A percentile compares a stretch with the other conserved stretches of the same genome.
These are phyloP conservation scores for Pleurotus ostreatus DNA, from an alignment of 768 basidiomycete genomes.

Conservation along the genomic window DNA sequence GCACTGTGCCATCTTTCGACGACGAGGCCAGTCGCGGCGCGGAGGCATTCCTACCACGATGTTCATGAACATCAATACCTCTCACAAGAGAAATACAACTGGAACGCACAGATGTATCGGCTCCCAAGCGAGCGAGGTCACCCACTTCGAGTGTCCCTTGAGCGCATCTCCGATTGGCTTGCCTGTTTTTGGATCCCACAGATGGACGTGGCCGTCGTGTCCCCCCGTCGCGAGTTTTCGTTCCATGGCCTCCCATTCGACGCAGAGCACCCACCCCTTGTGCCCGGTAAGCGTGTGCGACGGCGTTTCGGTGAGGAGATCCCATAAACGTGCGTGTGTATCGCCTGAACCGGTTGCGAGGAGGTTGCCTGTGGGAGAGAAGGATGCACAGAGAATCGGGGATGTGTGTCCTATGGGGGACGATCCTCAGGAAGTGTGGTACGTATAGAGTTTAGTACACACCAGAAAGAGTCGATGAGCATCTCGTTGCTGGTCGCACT, in stretches of 20 bases:
- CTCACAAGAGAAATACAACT: background rate
- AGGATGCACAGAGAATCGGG: constrained; percentile 91
- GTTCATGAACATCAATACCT: background rate
- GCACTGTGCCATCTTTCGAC: constrained; percentile 93
- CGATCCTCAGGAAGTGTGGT: background rate
- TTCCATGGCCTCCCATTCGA: constrained; percentile 96
- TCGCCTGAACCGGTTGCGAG: constrained; percentile 97
- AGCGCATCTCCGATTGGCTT: constrained; percentile 85
- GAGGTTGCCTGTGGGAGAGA: constrained; percentile 88
- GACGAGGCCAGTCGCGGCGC: constrained; percentile 88
- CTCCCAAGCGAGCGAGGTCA: constrained; percentile 93
- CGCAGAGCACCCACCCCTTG: constrained; percentile 93
- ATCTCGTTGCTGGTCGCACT: constrained; percentile 90
- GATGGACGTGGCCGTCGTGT: constrained; percentile 86
- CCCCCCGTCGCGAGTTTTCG: constrained; percentile 89
- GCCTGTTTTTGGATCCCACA: constrained; percentile 95
- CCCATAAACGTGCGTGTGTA: constrained; percentile 90
- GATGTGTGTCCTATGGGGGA: constrained; percentile 71
- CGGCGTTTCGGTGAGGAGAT: constrained; percentile 89
- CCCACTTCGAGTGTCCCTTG: constrained; percentile 95
- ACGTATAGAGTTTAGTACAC: constrained; percentile 16
- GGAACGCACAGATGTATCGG: constrained; percentile 81
- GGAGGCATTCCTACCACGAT: constrained; percentile 55
- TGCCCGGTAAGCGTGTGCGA: constrained; percentile 86
- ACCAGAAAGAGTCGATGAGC: constrained; percentile 90